Conservation (phyloP, 495 filamentous ascomycete species). For the Hypoxylon perforatum region DNA sequence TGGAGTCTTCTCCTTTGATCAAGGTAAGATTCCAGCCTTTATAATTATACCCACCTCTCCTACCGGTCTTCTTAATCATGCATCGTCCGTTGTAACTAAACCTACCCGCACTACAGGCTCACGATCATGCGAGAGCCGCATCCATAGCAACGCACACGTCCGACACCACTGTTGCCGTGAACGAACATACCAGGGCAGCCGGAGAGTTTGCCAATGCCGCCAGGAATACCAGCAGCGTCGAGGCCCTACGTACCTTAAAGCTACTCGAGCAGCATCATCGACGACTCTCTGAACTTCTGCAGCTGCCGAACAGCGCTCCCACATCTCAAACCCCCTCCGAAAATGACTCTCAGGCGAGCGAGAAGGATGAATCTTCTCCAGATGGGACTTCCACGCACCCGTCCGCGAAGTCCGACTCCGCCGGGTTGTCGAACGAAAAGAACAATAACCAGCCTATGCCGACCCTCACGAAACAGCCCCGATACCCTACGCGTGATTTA, state of each 20-base stretch:
- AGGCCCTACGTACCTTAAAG: slow-evolving; percentile 84
- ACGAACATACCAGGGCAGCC: slow-evolving; percentile 89
- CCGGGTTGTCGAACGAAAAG: slow-evolving; percentile 44
- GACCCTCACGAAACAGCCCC: slow-evolving; percentile 59
- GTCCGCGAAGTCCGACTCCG: slow-evolving; percentile 33
- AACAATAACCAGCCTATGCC: slow-evolving; percentile 57
- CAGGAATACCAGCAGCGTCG: slow-evolving; percentile 76
- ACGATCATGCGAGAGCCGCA: slow-evolving; percentile 88
- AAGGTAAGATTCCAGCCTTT: slow-evolving; percentile 47
- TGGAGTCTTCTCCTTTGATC: slow-evolving; percentile 58
- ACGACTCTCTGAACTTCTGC: slow-evolving; percentile 79
- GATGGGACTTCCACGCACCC: slow-evolving; percentile 19
- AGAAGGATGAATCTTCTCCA: slow-evolving; percentile 48
- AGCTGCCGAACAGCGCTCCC: slow-evolving; percentile 72
- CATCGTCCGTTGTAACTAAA: slow-evolving; percentile 25
- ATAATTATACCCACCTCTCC: slow-evolving; percentile 9
- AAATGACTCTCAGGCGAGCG: slow-evolving; percentile 49
- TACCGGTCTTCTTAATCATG: too few species aligned
- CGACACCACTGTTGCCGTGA: slow-evolving; percentile 81
- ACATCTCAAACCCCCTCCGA: slow-evolving; percentile 51
- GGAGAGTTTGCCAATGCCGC: slow-evolving; percentile 88
- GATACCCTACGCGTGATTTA: slow-evolving; percentile 69
- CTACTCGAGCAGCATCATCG: slow-evolving; percentile 89
- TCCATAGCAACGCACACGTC: slow-evolving; percentile 75
- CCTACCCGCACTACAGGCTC: slow-evolving; percentile 68